Percentiles rank a stretch among this genome's conserved stretches.
Evolutionary conservation across 169 alveolate species (phyloP).

Genomic region (Plasmodium relictum): DNA sequence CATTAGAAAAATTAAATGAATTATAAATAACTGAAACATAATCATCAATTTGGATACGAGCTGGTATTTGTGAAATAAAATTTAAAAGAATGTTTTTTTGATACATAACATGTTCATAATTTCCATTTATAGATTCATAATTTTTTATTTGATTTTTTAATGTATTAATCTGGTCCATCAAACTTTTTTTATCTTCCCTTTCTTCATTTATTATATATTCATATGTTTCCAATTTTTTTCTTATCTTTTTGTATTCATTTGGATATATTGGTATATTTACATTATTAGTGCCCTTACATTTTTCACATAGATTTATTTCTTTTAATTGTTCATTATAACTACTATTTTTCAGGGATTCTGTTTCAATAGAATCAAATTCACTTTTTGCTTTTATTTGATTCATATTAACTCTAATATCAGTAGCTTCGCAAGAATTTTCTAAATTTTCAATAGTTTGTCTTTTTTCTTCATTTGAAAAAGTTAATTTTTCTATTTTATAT

Average conservation of each 20-base stretch:
- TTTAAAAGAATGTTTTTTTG: slow-evolving; percentile 59
- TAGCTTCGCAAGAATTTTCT: background rate
- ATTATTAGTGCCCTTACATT: background rate
- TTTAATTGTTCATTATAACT: background rate
- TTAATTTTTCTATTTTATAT: slow-evolving; percentile 34
- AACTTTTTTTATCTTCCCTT: slow-evolving; percentile 22
- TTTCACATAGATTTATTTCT: background rate
- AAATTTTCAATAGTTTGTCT: slow-evolving; percentile 5
- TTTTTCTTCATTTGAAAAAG: slow-evolving; percentile 49
- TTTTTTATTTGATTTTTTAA: slow-evolving; percentile 40
- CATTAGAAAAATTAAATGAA: slow-evolving; percentile 37
- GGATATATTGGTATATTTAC: slow-evolving; percentile 63
- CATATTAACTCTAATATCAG: background rate
- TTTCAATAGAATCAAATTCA: background rate
- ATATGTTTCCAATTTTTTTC: slow-evolving; percentile 57
- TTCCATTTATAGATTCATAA: slow-evolving; percentile 71
- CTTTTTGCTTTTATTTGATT: background rate
- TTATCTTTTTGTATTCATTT: slow-evolving; percentile 58
- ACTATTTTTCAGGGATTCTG: background rate
- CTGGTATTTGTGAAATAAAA: slow-evolving; percentile 53
- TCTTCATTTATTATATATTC: slow-evolving; percentile 47
- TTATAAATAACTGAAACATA: slow-evolving; percentile 65
- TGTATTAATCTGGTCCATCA: slow-evolving; percentile 26
- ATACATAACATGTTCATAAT: slow-evolving; percentile 53
- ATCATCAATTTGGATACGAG: slow-evolving; percentile 56